Conservation (phyloP, 2,329 filamentous ascomycete genomes). For the Aspergillus clavatus region DNA sequence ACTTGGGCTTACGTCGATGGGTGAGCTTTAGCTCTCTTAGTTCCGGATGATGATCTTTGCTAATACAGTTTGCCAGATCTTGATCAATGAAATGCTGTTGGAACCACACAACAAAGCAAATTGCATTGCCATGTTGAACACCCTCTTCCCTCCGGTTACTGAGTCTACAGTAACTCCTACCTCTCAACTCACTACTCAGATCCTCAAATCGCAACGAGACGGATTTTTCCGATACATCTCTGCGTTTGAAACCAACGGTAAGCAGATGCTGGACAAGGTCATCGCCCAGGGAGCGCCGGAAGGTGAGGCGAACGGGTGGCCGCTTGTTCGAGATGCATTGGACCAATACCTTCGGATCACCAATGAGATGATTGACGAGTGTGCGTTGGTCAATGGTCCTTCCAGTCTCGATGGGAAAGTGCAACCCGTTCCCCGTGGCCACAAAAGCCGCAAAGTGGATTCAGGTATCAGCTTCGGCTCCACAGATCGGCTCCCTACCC, state of each 20-base stretch:
- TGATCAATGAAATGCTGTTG: slow-evolving; percentile 62
- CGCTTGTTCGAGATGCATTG: slow-evolving; percentile 44
- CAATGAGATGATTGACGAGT: slow-evolving; percentile 60
- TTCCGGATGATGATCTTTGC: slow-evolving; percentile 16
- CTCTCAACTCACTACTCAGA: slow-evolving; percentile 47
- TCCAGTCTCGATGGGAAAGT: slow-evolving; percentile 32
- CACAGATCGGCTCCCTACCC: slow-evolving; percentile 29
- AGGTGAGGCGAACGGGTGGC: slow-evolving; percentile 55
- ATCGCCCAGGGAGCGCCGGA: slow-evolving; percentile 50
- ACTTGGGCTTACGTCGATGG: slow-evolving; percentile 60
- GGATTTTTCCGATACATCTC: slow-evolving; percentile 60
- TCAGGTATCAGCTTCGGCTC: slow-evolving; percentile 59
- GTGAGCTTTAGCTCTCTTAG: slow-evolving; percentile 36
- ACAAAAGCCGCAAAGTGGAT: slow-evolving; percentile 55
- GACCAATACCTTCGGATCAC: slow-evolving; percentile 55
- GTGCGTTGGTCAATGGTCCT: slow-evolving; percentile 45
- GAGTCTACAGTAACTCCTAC: slow-evolving; percentile 44
- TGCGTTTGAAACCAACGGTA: slow-evolving; percentile 53
- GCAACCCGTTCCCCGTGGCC: slow-evolving; percentile 26
- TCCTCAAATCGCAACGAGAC: slow-evolving; percentile 55
- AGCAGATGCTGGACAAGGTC: slow-evolving; percentile 48
- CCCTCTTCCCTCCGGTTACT: slow-evolving; percentile 57
- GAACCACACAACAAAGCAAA: slow-evolving; percentile 61
- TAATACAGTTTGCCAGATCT: slow-evolving; percentile 39
- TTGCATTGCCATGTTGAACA: slow-evolving; percentile 64